These are phyloP conservation scores for Bruguiera hainesii DNA, from an alignment of 441 rosid species.

Conservation along the genomic window DNA sequence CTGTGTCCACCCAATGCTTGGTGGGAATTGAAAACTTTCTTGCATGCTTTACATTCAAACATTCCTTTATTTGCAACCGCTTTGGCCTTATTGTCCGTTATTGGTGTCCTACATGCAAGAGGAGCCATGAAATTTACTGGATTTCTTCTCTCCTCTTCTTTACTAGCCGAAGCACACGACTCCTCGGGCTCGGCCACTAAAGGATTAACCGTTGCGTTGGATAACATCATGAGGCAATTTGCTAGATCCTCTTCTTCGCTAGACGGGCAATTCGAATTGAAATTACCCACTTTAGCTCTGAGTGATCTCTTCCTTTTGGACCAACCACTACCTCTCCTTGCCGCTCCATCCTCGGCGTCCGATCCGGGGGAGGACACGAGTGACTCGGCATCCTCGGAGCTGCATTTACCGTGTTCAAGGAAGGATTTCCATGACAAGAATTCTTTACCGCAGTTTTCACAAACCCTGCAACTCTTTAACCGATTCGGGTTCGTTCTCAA, in stretches of 20 bases:
- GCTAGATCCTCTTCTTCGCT: constrained; percentile 96
- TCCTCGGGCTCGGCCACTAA: constrained; percentile 45
- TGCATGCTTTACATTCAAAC: constrained; percentile 95
- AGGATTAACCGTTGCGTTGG: constrained; percentile 60
- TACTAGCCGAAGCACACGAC: constrained; percentile 68
- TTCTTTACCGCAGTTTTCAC: constrained; percentile 68
- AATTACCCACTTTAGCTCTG: constrained; percentile 39
- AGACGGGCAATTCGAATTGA: constrained; percentile 40
- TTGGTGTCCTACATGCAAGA: constrained; percentile 20
- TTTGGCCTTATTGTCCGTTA: constrained; percentile 36
- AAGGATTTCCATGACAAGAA: constrained; percentile 72
- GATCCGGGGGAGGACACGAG: constrained; percentile 45
- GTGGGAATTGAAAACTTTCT: constrained; percentile 92
- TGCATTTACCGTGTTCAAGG: constrained; percentile 64
- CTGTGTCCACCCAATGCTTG: constrained; percentile 98
- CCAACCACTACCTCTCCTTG: constrained; percentile 41
- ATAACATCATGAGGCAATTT: constrained; percentile 83
- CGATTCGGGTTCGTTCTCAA: constrained; percentile 62
- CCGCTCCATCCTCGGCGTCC: constrained; percentile 33
- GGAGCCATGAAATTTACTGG: constrained; percentile 36
- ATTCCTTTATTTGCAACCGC: constrained; percentile 39
- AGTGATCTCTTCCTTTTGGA: constrained; percentile 58
- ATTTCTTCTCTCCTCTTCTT: constrained; percentile 54
- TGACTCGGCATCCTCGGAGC: constrained; percentile 46
- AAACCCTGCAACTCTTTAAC: constrained; percentile 51